Percentiles rank a stretch among this genome's conserved stretches.
Evolutionary conservation across 2,329 filamentous ascomycete species (phyloP).

Genomic region (Bipolaris gigantea): DNA sequence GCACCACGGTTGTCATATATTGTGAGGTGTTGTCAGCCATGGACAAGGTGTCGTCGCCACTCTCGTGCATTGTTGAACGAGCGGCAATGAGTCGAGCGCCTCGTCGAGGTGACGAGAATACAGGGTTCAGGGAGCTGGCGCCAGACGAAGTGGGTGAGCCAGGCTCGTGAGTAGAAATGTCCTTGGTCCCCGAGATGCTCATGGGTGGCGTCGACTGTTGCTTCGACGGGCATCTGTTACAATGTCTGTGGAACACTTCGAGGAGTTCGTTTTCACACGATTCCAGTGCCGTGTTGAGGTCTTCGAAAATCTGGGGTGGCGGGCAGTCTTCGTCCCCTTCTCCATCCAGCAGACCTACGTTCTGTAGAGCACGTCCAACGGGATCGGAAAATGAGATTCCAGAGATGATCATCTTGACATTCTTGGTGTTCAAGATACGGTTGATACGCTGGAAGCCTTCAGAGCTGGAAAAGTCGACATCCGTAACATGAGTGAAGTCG

Average conservation of each 20-base stretch:
- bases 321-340: slow-evolving; percentile 63
- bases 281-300: slow-evolving; percentile 90
- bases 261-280: slow-evolving; percentile 93
- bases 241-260: slow-evolving; percentile 59
- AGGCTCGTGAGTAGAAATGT: slow-evolving; percentile 13
- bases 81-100: slow-evolving; percentile 79
- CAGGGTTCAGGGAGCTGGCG: slow-evolving; percentile 52
- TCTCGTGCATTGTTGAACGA: slow-evolving; percentile 69
- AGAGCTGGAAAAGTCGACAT: slow-evolving; percentile 92
- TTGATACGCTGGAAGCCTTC: slow-evolving; percentile 95
- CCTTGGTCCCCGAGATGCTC: slow-evolving; percentile 31
- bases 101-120: slow-evolving; percentile 76
- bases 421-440: slow-evolving; percentile 74
- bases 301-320: slow-evolving; percentile 70
- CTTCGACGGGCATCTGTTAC: slow-evolving; percentile 40
- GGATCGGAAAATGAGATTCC: slow-evolving; percentile 76
- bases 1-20: slow-evolving; percentile 7
- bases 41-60: slow-evolving; percentile 19
- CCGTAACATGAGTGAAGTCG: slow-evolving; percentile 86
- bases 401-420: slow-evolving; percentile 79
- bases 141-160: slow-evolving; percentile 31
- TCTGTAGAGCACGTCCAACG: slow-evolving; percentile 76
- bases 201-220: slow-evolving; percentile 43
- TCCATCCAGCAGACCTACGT: slow-evolving; percentile 78
- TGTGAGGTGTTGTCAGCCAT: slow-evolving; percentile 16